Conservation (phyloP, 495 filamentous ascomycete genomes). For the Penicillium crystallinum region DNA sequence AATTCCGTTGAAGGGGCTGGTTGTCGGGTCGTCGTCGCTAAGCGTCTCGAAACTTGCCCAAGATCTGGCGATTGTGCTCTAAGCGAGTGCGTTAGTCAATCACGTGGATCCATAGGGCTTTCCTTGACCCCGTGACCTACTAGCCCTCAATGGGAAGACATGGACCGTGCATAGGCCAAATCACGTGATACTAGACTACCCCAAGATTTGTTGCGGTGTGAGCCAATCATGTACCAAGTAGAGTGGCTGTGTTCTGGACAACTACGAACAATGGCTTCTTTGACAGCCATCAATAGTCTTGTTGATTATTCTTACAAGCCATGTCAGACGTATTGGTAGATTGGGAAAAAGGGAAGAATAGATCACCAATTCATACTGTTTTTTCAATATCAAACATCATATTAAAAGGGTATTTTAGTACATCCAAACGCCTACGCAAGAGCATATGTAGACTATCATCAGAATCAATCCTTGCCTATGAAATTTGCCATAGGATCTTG, state of each 20-base stretch:
- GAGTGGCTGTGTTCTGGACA: too few relatives aligned
- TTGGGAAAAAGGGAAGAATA: too few relatives aligned
- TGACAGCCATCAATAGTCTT: too few relatives aligned
- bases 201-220: neutral
- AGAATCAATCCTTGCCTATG: constrained; percentile 49
- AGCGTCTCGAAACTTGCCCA: constrained; percentile 41
- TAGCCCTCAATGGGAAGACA: neutral
- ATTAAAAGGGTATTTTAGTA: constrained; percentile 26
- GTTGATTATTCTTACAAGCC: too few relatives aligned
- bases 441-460: constrained; percentile 7
- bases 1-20: constrained; percentile 49
- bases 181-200: neutral
- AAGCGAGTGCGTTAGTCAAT: constrained; percentile 35
- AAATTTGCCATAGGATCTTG: constrained; percentile 85
- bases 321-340: too few relatives aligned
- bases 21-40: constrained; percentile 48
- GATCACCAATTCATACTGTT: neutral
- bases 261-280: too few relatives aligned
- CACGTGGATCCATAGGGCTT: constrained; percentile 22
- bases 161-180: neutral
- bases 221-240: too few relatives aligned
- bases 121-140: constrained; percentile 31
- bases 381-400: neutral
- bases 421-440: constrained; percentile 15
- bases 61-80: constrained; percentile 34